Base-by-base conservation (phyloP, 2,329 filamentous ascomycete genomes). In the Ramichloridium luteum region DNA sequence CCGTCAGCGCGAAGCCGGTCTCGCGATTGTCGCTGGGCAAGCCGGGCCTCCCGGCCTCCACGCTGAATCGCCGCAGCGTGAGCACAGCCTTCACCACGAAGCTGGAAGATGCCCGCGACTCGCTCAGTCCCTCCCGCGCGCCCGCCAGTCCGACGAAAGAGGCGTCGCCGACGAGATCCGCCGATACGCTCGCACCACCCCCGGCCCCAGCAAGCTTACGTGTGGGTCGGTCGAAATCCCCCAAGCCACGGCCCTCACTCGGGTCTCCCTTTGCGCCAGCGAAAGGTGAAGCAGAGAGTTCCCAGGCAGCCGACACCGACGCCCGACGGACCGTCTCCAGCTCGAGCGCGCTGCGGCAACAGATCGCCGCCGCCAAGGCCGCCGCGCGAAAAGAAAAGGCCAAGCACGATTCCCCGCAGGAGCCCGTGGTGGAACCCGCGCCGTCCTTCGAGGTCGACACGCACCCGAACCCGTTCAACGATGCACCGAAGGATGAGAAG, bases 321-420 rank as follows among this genome's bases (percentile, higher is more conserved):
- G 13, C 5, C 12, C 32, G 4, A 23, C 8, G 8, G 20, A 23
- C 20, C n/a, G 8, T n/a, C 8, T 53, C 56, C 46, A 85, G 85
- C 0, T 94, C 88, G 1, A 65, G 71, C 11, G 77, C 85, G 1
- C 60, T 98, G 10, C 74, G 90, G 18, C 84, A 94, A 31, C 86
- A 90, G 32, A 94, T 96, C 40, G 84, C 86, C 22, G 88, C 86
- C 47, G 88, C 90, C 1, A 93, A 88, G 51, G 85, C 85, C 2
- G 81, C 84, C 2, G 79, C 45, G 13, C 39, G 46, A 4, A 51
- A 47, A 34, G 41, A 50, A 23, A 48, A 46, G 30, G 43, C 37
- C 74, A 48, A 42, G 36, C 41, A 44, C 18, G 45, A 46, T 16
- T 47, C 42, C 13, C 38, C 39, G 13, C 36, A 37, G 17, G 38